These are phyloP conservation scores for Hansenula sp. DNA, from an alignment of 1,139 yeast species.

Conservation along the genomic window DNA sequence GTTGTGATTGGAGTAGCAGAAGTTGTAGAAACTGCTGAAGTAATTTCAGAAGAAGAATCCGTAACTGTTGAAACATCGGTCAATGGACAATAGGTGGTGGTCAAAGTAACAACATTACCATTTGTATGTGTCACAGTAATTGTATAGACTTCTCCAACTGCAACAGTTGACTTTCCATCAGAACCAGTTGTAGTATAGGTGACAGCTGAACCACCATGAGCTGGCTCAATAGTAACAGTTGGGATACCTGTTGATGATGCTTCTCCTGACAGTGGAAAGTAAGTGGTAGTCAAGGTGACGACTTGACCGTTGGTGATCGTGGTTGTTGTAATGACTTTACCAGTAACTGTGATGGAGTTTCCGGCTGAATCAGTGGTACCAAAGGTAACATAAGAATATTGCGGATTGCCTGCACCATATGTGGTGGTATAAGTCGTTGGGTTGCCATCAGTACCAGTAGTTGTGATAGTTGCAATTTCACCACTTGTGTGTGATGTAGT, in stretches of 20 bases:
- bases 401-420: not conserved
- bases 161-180: not conserved
- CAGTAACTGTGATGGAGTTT: not conserved
- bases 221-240: not conserved
- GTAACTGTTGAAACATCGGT: not conserved
- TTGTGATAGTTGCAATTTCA: not conserved
- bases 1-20: not conserved
- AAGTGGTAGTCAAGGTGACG: conserved; percentile 1
- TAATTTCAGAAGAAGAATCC: not conserved
- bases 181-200: not conserved
- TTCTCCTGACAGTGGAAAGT: not conserved
- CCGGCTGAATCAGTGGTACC: not conserved
- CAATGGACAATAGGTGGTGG: not conserved
- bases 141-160: not conserved
- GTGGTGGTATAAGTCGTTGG: not conserved
- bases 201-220: conserved; percentile 2
- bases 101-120: not conserved
- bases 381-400: not conserved
- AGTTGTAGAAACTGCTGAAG: not conserved
- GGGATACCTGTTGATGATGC: not conserved
- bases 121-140: not conserved
- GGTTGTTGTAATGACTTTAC: not conserved
- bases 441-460: not conserved
- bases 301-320: not conserved
- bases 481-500: not conserved